These are phyloP conservation scores for Rhodotorula sp. DNA, from an alignment of 1,284 basidiomycete genomes.

Conservation along the genomic window DNA sequence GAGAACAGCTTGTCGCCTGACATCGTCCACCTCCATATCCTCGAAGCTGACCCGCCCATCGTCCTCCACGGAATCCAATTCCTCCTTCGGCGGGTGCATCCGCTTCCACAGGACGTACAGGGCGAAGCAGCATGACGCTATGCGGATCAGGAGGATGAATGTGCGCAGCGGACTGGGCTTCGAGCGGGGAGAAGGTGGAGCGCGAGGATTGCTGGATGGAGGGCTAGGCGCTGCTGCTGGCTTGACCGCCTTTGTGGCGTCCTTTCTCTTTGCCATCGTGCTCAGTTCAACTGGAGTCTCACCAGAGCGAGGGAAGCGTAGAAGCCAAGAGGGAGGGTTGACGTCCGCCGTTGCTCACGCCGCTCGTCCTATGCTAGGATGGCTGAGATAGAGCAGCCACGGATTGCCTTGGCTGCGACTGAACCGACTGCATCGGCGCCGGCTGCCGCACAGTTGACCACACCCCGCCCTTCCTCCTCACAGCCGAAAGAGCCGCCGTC, in stretches of 20 bases:
- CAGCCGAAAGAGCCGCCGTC: neutral
- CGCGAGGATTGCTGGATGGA: neutral
- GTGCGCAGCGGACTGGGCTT: neutral
- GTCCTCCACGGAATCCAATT: neutral
- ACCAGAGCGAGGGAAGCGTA: neutral
- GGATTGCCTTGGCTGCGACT: neutral
- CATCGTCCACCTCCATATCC: slow-evolving; percentile 53
- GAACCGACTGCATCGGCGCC: neutral
- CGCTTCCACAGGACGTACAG: slow-evolving; percentile 8
- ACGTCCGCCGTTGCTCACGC: neutral
- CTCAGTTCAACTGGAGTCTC: neutral
- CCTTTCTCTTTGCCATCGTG: slow-evolving; percentile 5
- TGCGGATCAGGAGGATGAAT: slow-evolving; percentile 2
- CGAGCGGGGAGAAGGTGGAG: neutral
- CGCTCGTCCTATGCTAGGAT: neutral
- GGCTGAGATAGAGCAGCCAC: neutral
- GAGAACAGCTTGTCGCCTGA: slow-evolving; percentile 66
- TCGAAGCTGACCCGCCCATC: neutral
- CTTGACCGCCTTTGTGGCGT: neutral
- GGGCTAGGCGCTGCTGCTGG: neutral
- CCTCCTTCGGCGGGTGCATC: neutral
- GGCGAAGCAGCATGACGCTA: slow-evolving; percentile 3
- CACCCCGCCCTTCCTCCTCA: neutral
- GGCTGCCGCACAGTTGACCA: neutral
- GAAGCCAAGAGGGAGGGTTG: neutral